phyloP scores from a whole-genome alignment of 345 rosid genomes.

The Corymbia maculata region DNA sequence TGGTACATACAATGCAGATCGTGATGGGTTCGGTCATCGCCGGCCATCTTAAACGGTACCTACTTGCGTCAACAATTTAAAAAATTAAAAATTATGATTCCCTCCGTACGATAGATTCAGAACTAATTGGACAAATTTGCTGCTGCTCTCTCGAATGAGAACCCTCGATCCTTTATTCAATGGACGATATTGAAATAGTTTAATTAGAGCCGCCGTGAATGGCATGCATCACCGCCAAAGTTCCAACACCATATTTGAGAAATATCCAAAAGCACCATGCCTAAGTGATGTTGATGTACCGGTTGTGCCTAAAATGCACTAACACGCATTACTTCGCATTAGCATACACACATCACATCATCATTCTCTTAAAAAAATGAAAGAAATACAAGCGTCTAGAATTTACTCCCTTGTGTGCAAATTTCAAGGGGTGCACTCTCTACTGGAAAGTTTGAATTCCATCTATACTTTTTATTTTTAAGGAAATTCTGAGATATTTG shows the following conservation, averaged over 20 bases:
- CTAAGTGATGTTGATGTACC: neutral
- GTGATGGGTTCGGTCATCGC: neutral
- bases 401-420: neutral
- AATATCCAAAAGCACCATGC: neutral
- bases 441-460: neutral
- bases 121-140: neutral
- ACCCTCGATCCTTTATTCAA: neutral
- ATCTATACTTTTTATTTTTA: neutral
- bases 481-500: neutral
- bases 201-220: neutral
- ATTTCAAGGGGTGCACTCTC: neutral
- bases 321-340: neutral
- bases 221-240: neutral
- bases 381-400: neutral
- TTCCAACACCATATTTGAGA: neutral
- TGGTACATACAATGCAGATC: neutral
- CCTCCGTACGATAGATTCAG: neutral
- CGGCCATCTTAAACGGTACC: fast-evolving
- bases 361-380: neutral
- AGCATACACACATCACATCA: neutral
- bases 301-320: neutral
- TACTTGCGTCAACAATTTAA: neutral
- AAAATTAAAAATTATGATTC: neutral
- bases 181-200: neutral
- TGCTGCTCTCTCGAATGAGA: fast-evolving